Evolutionary conservation across 148 eudicot species (phyloP).

Genomic region (Vaccinium vitisidaea): DNA sequence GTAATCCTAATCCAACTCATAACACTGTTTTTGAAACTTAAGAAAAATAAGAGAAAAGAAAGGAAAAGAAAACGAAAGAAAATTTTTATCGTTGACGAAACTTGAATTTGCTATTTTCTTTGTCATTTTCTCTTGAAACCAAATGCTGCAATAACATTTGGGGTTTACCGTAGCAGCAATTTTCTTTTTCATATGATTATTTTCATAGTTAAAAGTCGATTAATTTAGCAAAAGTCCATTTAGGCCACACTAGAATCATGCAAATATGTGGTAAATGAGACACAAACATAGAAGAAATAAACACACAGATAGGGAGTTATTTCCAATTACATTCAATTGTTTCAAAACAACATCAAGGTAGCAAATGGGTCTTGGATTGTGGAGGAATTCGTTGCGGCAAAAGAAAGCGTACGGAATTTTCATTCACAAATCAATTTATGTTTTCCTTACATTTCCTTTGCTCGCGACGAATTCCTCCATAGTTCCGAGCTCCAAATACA

Average conservation of each 20-base stretch:
- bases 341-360: background rate
- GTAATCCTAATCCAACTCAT: background rate
- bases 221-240: background rate
- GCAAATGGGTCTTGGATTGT: background rate
- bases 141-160: background rate
- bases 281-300: background rate
- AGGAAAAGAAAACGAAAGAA: no score
- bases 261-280: background rate
- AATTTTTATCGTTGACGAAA: no score
- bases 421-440: background rate
- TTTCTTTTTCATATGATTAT: background rate
- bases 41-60: no score
- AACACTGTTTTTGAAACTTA: no score
- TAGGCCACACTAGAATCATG: background rate
- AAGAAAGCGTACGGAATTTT: background rate
- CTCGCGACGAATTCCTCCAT: background rate
- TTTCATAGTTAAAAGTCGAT: background rate
- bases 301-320: background rate
- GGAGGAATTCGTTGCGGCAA: background rate
- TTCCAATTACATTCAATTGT: background rate
- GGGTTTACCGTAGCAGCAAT: background rate
- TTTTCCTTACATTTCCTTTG: background rate
- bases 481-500: background rate
- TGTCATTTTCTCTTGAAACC: background rate
- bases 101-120: no score